Base-by-base conservation (phyloP, 2,329 filamentous ascomycete genomes). In the Pochonia chlamydosporia region DNA sequence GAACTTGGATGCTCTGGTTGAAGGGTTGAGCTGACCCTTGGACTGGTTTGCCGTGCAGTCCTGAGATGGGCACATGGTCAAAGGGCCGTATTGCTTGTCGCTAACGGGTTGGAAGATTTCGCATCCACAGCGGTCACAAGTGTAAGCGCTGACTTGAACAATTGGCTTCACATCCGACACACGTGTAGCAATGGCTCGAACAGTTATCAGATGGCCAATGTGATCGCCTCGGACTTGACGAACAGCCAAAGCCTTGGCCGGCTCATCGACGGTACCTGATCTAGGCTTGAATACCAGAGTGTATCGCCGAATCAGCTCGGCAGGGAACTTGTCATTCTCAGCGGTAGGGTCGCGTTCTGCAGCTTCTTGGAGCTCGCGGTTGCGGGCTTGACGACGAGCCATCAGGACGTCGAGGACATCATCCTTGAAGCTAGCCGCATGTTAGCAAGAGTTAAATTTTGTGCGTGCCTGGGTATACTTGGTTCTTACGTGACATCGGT, bases 141-240 rank as follows among this genome's bases (percentile, higher is more conserved):
- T 93, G 69, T 99, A 99, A 31, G 93, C 93, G 65, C 95, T 96
- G 62, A 99, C 95, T 63, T 92, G 87, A n/a, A 97, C 88, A 10
- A 93, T 84, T 31, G 93, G 93, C 74, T 99, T 99, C 58, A 99
- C 93, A 62, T 99, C 93, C 2, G 93, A 96, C 2, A 97, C 93
- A 61, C 93, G 81, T 1, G 93, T 99, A 3, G 91, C 85, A 54
- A 99, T 99, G 54, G 91, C 92, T 49, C 93, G 84, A 42, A 99
- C 81, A 4, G 93, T 97, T 64, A 99, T 97, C 53, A 99, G 79
- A 58, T 88, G 84, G 41, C 93, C 93, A 3, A 99, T 78, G 64
- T 99, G 89, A 59, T 96, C 91, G 57, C 92, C 93, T 36, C 88
- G 84, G 25, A 99, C 89, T 61, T 97, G 84, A 54, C 93, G 85